Evolutionary conservation across 129 eudicot genomes (phyloP).

Genomic region (Flaveria ramosissima): DNA sequence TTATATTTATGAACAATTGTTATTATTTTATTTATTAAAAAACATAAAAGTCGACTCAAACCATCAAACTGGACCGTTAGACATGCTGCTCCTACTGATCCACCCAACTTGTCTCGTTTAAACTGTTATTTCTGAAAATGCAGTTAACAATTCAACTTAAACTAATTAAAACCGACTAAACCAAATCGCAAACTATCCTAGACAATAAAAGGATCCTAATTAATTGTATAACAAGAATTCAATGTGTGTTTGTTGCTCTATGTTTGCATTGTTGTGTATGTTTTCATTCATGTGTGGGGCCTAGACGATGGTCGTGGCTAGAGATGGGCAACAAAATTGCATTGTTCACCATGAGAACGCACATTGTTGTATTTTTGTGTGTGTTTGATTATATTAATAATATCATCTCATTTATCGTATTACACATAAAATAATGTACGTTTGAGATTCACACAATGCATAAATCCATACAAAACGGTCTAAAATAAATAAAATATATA

Average conservation of each 20-base stretch:
- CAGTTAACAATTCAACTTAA: not conserved
- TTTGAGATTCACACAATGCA: not conserved
- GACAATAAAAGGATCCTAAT: not conserved
- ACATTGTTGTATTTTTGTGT: not conserved
- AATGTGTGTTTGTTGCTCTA: not conserved
- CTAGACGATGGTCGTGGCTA: not conserved
- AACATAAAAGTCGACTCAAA: too few relatives aligned
- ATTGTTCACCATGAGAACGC: not conserved
- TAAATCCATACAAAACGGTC: not conserved
- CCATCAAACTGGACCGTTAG: not conserved
- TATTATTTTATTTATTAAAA: too few relatives aligned
- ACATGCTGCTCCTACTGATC: not conserved
- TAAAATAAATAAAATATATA: too few relatives aligned
- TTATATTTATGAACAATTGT: too few relatives aligned
- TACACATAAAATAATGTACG: too few relatives aligned
- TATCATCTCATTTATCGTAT: too few relatives aligned
- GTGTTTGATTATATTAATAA: not conserved
- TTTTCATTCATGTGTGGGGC: not conserved
- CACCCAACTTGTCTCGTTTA: not conserved
- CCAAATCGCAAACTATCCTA: not conserved
- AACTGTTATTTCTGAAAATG: too few relatives aligned
- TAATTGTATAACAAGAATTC: not conserved
- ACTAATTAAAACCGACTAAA: too few relatives aligned
- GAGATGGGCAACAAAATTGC: not conserved
- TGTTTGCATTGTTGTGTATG: not conserved